Percentiles rank a stretch among this genome's conserved stretches.
Conservation (phyloP, 2,329 filamentous ascomycete genomes). For the Pseudonectria foliicola region DNA sequence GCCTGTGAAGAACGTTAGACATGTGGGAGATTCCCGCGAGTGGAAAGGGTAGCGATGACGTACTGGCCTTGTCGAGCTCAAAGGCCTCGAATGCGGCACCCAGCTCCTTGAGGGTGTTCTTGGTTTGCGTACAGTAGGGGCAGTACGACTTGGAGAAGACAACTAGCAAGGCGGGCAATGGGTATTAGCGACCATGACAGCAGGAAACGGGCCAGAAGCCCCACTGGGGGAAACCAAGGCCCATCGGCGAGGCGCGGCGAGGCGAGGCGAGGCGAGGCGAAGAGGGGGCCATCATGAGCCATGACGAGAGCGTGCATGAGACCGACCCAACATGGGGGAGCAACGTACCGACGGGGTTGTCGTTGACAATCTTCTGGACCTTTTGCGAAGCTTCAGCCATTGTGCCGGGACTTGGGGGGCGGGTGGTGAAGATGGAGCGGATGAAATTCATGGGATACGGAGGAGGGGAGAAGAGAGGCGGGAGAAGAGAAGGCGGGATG, state of each 20-base stretch:
- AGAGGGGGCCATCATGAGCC: too few species aligned
- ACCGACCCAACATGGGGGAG: background rate
- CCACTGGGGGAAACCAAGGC: too few species aligned
- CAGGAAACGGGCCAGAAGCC: conserved; percentile 4
- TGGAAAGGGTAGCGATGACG: conserved; percentile 29
- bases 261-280: too few species aligned
- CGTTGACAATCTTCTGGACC: conserved; percentile 78
- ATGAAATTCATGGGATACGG: conserved; percentile 53
- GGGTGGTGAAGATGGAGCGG: conserved; percentile 61
- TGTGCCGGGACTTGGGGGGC: conserved; percentile 51
- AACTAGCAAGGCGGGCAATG: conserved; percentile 39
- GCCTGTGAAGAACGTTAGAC: conserved; percentile 41
- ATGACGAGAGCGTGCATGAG: background rate
- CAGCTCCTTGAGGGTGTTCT: conserved; percentile 62
- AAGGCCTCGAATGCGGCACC: conserved; percentile 67
- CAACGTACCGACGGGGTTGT: conserved; percentile 71
- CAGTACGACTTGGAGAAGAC: conserved; percentile 98
- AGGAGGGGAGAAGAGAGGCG: conserved; percentile 1
- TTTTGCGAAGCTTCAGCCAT: conserved; percentile 83
- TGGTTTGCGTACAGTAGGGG: conserved; percentile 80
- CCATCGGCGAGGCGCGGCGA: too few species aligned
- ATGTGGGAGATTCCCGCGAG: conserved; percentile 11
- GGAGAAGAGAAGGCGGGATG: conserved; percentile 7
- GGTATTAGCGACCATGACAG: background rate
- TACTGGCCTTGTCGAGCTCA: conserved; percentile 82